phyloP scores from a whole-genome alignment of 768 basidiomycete species.

The Galerina marginata region DNA sequence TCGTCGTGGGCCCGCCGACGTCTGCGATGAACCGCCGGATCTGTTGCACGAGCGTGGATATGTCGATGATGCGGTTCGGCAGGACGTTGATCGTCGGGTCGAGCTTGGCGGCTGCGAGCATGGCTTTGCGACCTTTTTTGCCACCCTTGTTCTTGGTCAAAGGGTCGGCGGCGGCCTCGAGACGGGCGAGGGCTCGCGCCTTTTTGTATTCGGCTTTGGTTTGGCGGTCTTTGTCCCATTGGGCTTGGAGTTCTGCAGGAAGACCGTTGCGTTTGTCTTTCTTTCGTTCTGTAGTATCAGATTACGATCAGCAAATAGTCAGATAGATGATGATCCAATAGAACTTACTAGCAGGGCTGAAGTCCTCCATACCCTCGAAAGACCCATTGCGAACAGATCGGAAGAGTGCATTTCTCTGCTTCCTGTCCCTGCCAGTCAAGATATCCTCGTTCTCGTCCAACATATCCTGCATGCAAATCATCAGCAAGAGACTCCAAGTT shows the following conservation, averaged over 20 bases:
- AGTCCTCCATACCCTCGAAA: slow-evolving; percentile 45
- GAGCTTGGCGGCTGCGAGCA: slow-evolving; percentile 58
- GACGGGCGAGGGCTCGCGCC: slow-evolving; percentile 59
- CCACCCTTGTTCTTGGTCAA: slow-evolving; percentile 65
- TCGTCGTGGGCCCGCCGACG: slow-evolving; percentile 50
- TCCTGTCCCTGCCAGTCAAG: slow-evolving; percentile 47
- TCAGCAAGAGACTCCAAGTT: neutral
- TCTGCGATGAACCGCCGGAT: slow-evolving; percentile 74
- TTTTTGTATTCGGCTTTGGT: slow-evolving; percentile 83
- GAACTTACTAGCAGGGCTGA: slow-evolving; percentile 57
- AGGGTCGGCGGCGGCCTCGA: slow-evolving; percentile 67
- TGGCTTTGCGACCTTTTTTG: slow-evolving; percentile 73
- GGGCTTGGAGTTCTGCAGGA: slow-evolving; percentile 61
- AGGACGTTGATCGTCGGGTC: slow-evolving; percentile 49
- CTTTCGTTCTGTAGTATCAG: slow-evolving; percentile 37
- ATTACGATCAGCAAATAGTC: neutral
- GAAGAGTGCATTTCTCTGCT: slow-evolving; percentile 62
- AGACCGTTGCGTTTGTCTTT: slow-evolving; percentile 60
- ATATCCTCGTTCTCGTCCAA: slow-evolving; percentile 65
- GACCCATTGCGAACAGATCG: slow-evolving; percentile 62
- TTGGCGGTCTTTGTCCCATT: slow-evolving; percentile 82
- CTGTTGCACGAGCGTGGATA: slow-evolving; percentile 69
- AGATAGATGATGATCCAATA: neutral
- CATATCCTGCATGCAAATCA: slow-evolving; percentile 48
- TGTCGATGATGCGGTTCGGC: slow-evolving; percentile 63